Percentiles rank a stretch among this genome's conserved stretches.
These are phyloP conservation scores for Aspergillus luchuensis DNA, from an alignment of 2,329 filamentous ascomycete species.

Conservation along the genomic window DNA sequence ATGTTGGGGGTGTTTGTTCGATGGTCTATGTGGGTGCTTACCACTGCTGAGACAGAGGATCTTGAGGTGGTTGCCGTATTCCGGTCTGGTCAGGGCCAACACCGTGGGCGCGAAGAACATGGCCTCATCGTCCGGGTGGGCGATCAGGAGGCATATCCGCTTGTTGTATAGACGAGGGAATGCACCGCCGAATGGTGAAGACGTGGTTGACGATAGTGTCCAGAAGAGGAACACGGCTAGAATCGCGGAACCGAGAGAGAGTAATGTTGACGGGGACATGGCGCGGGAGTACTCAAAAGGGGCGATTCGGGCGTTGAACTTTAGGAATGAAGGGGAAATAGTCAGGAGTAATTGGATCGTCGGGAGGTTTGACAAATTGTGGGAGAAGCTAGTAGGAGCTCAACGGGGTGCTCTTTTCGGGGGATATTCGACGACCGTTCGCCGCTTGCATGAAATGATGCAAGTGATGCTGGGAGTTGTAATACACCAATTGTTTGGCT, in stretches of 20 bases:
- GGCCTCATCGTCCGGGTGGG: conserved; percentile 96
- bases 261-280: conserved; percentile 25
- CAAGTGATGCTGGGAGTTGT: background rate
- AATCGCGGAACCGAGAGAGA: conserved; percentile 39
- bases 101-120: conserved; percentile 98
- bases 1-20: background rate
- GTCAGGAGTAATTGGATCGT: background rate
- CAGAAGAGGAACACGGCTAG: conserved; percentile 48
- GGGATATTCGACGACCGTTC: background rate
- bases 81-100: conserved; percentile 76
- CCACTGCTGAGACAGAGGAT: conserved; percentile 90
- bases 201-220: conserved; percentile 43
- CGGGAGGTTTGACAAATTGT: background rate
- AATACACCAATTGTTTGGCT: background rate
- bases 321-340: too few relatives aligned
- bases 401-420: background rate
- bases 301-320: too few relatives aligned
- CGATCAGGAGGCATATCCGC: conserved; percentile 88
- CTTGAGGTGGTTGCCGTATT: conserved; percentile 85
- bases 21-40: conserved; percentile 35
- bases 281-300: background rate
- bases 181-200: conserved; percentile 41
- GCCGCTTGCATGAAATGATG: background rate
- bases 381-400: background rate
- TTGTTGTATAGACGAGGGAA: conserved; percentile 72